A percentile compares a stretch with the other conserved stretches of the same genome.
These are phyloP conservation scores for Globisporangium echinulatum DNA, from an alignment of 352 stramenopile genomes.

Conservation along the genomic window DNA sequence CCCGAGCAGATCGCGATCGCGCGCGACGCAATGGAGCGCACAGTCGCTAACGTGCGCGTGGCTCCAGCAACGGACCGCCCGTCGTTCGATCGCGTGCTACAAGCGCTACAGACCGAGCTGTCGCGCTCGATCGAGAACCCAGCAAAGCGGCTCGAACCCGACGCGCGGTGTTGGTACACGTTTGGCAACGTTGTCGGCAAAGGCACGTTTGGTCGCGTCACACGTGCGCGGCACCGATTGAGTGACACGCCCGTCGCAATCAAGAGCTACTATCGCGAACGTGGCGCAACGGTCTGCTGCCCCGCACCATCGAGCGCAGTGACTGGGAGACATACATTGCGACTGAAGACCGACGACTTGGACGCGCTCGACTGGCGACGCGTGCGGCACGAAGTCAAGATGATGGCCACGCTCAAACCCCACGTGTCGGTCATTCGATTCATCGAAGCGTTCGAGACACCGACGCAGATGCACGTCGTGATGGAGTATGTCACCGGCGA, in stretches of 20 bases:
- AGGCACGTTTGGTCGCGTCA: slow-evolving; percentile 51
- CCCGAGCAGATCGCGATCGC: not conserved
- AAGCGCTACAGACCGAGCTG: not conserved
- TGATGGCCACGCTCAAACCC: slow-evolving; percentile 29
- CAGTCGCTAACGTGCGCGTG: not conserved
- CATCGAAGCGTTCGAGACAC: slow-evolving; percentile 52
- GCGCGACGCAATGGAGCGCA: not conserved
- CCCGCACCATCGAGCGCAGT: slow-evolving; percentile 1
- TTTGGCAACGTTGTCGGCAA: slow-evolving; percentile 39
- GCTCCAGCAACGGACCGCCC: not conserved
- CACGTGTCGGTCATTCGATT: slow-evolving; percentile 47
- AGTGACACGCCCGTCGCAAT: slow-evolving; percentile 40
- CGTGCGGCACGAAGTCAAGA: slow-evolving; percentile 43
- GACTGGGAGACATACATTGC: not conserved
- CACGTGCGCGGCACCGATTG: slow-evolving; percentile 34
- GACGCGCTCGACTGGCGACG: slow-evolving; percentile 54
- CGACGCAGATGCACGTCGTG: slow-evolving; percentile 48
- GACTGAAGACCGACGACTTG: not conserved
- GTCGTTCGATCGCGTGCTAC: not conserved
- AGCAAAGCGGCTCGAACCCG: slow-evolving; percentile 12
- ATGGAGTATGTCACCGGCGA: slow-evolving; percentile 39
- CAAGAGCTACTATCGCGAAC: slow-evolving; percentile 54
- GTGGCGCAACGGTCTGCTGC: slow-evolving; percentile 29
- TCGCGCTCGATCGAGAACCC: slow-evolving; percentile 1
- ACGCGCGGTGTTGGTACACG: slow-evolving; percentile 28